Percentiles rank a stretch among this genome's conserved stretches.
Conservation (phyloP, 2,329 filamentous ascomycete genomes). For the Colletotrichum sp. region DNA sequence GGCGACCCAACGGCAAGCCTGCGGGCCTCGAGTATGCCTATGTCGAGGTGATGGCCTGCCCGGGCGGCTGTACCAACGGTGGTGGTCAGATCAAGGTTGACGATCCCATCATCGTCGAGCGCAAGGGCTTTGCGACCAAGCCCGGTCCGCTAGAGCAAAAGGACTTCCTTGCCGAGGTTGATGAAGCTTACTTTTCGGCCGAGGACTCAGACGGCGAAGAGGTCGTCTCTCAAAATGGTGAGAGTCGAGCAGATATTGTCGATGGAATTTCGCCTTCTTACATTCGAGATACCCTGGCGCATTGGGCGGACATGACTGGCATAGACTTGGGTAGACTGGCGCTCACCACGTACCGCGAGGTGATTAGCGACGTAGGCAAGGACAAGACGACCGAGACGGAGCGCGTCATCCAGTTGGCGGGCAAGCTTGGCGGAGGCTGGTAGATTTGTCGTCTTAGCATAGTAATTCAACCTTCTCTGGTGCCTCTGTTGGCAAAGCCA, state of each 20-base stretch:
- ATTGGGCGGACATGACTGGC: slow-evolving; percentile 78
- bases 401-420: slow-evolving; percentile 84
- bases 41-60: slow-evolving; percentile 98
- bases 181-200: slow-evolving; percentile 88
- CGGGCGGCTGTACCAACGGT: slow-evolving; percentile 97
- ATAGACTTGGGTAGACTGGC: slow-evolving; percentile 75
- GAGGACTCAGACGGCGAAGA: slow-evolving; percentile 55
- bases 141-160: slow-evolving; percentile 82
- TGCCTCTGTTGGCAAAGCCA: slow-evolving; percentile 73
- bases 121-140: slow-evolving; percentile 54
- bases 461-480: slow-evolving; percentile 47
- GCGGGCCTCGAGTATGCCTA: slow-evolving; percentile 77
- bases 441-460: slow-evolving; percentile 43
- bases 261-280: slow-evolving; percentile 70
- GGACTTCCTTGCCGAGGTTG: slow-evolving; percentile 80
- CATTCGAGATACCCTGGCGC: slow-evolving; percentile 71
- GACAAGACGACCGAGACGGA: slow-evolving; percentile 72
- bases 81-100: slow-evolving; percentile 94
- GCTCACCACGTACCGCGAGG: slow-evolving; percentile 88
- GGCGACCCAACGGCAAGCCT: slow-evolving; percentile 55
- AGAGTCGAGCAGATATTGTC: slow-evolving; percentile 47
- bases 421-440: slow-evolving; percentile 94
- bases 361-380: slow-evolving; percentile 95
- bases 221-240: slow-evolving; percentile 25
- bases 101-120: slow-evolving; percentile 68